Percentiles rank a stretch among this genome's conserved stretches.
These are phyloP conservation scores for Metarhizium sp. DNA, from an alignment of 2,329 filamentous ascomycete genomes.

Conservation along the genomic window DNA sequence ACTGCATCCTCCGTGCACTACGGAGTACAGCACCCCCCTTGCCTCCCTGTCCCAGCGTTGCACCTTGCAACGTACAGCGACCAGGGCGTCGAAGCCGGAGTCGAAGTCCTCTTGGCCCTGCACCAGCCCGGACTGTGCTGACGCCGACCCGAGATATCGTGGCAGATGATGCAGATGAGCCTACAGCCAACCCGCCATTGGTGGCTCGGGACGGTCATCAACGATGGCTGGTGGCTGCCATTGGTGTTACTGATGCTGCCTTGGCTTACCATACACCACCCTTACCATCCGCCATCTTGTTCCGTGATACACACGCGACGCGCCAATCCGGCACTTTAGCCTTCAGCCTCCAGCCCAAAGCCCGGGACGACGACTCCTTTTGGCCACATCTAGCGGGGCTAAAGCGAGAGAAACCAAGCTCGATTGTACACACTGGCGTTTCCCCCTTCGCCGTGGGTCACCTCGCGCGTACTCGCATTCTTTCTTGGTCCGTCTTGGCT, in stretches of 20 bases:
- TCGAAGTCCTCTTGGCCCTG: not conserved
- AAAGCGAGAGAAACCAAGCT: not conserved
- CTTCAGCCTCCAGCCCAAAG: not conserved
- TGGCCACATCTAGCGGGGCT: not conserved
- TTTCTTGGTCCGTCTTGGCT: not conserved
- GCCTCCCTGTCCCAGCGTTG: not conserved
- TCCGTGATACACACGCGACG: not conserved
- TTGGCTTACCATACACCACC: too few species aligned
- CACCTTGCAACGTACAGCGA: not conserved
- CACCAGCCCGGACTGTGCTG: not conserved
- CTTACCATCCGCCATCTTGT: not conserved
- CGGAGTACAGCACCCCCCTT: not conserved
- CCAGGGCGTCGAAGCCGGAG: not conserved
- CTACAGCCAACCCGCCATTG: not conserved
- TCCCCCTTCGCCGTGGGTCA: not conserved
- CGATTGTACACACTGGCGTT: not conserved
- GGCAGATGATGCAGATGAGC: not conserved
- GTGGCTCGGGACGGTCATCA: not conserved
- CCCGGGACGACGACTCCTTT: not conserved
- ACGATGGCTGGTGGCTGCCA: too few species aligned
- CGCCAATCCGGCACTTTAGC: not conserved
- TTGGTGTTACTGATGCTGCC: too few species aligned
- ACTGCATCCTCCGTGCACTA: not conserved
- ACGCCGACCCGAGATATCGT: too few species aligned
- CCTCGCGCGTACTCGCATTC: not conserved